Conservation (phyloP, 495 filamentous ascomycete species). For the Podospora appendiculata region DNA sequence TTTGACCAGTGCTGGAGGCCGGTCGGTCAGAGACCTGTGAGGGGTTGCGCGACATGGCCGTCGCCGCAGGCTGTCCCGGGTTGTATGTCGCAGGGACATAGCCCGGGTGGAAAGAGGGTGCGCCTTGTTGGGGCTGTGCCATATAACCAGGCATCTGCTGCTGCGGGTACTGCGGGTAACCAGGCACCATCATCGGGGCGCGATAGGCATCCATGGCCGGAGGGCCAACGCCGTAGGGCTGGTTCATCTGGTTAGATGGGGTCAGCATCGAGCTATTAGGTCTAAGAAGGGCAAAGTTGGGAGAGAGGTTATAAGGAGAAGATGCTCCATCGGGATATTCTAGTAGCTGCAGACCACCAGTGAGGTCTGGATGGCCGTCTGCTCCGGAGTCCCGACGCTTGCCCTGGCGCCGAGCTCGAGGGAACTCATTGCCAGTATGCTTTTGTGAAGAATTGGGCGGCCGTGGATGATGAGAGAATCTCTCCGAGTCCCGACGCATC, state of each 20-base stretch:
- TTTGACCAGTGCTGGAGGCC: constrained; percentile 66
- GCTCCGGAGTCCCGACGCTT: constrained; percentile 29
- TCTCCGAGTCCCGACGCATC: constrained; percentile 35
- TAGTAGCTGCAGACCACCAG: constrained; percentile 10
- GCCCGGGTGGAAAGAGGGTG: constrained; percentile 39
- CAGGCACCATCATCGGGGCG: constrained; percentile 38
- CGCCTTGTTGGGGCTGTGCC: constrained; percentile 33
- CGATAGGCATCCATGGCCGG: constrained; percentile 20
- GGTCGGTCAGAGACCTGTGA: constrained; percentile 79
- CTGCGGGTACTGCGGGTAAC: constrained; percentile 26
- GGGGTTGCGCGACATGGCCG: constrained; percentile 72
- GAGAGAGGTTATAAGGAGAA: constrained; percentile 18
- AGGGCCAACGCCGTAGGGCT: constrained; percentile 12
- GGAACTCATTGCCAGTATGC: constrained; percentile 15
- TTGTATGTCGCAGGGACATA: constrained; percentile 27
- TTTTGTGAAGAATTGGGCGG: constrained; percentile 23
- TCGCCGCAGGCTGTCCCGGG: constrained; percentile 49
- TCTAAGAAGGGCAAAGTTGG: constrained; percentile 27
- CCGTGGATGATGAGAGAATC: constrained; percentile 28
- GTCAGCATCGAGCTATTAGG: constrained; percentile 46
- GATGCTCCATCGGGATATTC: constrained; percentile 18
- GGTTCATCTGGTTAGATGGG: constrained; percentile 55
- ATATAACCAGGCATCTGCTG: constrained; percentile 32
- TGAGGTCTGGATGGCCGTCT: constrained; percentile 14
- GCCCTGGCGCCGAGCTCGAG: constrained; percentile 29